Evolutionary conservation across 169 alveolate species (phyloP).

Genomic region (Eimeria mitis): DNA sequence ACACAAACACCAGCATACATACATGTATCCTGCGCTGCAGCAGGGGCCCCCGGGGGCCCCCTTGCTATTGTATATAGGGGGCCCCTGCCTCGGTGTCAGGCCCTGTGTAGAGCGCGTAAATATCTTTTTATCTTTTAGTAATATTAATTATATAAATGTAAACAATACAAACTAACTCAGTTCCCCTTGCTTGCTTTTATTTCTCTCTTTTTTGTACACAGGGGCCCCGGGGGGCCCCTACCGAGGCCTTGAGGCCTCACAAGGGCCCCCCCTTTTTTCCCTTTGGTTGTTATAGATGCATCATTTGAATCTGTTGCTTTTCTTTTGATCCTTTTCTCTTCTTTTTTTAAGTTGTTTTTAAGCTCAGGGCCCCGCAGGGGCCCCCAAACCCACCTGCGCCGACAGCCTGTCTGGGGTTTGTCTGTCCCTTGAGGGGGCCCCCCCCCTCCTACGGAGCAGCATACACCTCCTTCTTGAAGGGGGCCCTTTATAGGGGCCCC

Average conservation of each 20-base stretch:
- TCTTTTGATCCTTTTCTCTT: not conserved
- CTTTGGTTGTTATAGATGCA: not conserved
- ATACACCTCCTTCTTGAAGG: not conserved
- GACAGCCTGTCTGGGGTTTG: not conserved
- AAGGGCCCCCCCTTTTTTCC: not conserved
- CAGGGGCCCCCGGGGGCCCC: no score
- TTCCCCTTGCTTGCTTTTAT: no score
- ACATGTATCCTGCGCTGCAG: not conserved
- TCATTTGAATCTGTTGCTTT: not conserved
- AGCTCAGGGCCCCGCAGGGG: not conserved
- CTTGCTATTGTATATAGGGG: no score
- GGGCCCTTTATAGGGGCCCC: not conserved
- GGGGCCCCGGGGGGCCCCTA: not conserved
- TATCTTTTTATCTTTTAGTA: no score
- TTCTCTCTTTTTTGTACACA: no score
- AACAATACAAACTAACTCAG: no score
- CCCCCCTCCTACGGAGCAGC: not conserved
- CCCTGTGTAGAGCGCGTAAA: no score
- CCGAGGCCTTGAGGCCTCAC: not conserved
- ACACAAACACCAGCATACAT: not conserved
- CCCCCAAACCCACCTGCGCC: not conserved
- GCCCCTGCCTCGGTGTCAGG: no score
- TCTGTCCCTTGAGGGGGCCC: not conserved
- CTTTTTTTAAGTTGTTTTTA: not conserved
- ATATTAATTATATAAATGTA: no score